These are phyloP conservation scores for Trapa bicornis DNA, from an alignment of 345 rosid genomes.

Conservation along the genomic window DNA sequence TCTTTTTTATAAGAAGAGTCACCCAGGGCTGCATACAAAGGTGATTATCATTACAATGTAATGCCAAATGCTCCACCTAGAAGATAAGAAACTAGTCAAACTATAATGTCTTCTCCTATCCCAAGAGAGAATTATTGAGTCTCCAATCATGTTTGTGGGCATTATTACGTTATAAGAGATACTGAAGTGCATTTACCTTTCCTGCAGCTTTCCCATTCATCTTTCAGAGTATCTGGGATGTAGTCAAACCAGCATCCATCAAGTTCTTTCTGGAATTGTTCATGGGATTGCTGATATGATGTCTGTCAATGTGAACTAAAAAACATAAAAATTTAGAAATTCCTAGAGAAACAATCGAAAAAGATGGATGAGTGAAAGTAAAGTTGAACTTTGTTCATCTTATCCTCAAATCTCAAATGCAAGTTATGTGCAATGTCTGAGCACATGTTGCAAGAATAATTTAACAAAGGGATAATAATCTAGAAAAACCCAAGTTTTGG, in stretches of 20 bases:
- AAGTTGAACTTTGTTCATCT: background rate
- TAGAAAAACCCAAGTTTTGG: too few relatives aligned
- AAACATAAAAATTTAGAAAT: slow-evolving; percentile 50
- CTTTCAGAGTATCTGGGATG: slow-evolving; percentile 28
- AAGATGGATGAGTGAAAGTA: background rate
- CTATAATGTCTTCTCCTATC: background rate
- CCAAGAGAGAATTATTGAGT: too few relatives aligned
- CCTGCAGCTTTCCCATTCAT: slow-evolving; percentile 40
- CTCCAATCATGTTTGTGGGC: background rate
- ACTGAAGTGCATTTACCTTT: slow-evolving; percentile 19
- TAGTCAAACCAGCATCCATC: slow-evolving; percentile 56
- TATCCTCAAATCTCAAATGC: background rate
- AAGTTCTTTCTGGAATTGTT: slow-evolving; percentile 35
- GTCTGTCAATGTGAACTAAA: slow-evolving; percentile 54
- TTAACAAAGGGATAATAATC: background rate
- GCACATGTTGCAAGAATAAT: background rate
- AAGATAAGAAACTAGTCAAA: background rate
- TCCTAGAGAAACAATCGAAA: slow-evolving; percentile 7
- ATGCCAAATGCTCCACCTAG: background rate
- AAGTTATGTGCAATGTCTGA: background rate
- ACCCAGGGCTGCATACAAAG: slow-evolving; percentile 33
- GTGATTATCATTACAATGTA: slow-evolving; percentile 3
- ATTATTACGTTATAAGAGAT: background rate
- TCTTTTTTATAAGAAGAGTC: slow-evolving; percentile 28
- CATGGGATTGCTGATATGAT: slow-evolving; percentile 30